phyloP scores from a whole-genome alignment of 2,329 filamentous ascomycete species.

The Chaetothyriales sp. region DNA sequence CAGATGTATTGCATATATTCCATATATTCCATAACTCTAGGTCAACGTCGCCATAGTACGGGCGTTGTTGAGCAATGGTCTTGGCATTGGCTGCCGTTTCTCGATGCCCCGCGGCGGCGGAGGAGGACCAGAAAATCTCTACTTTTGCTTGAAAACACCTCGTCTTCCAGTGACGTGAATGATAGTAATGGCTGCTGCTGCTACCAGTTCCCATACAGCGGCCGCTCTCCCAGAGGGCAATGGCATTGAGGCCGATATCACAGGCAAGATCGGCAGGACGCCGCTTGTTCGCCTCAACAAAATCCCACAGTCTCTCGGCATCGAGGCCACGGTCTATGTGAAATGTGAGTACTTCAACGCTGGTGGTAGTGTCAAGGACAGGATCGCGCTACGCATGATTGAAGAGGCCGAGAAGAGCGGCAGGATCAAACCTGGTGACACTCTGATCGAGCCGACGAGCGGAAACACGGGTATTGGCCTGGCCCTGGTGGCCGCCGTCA shows the following conservation, averaged over 20 bases:
- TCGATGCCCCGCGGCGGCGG: no score
- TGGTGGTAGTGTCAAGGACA: conserved; percentile 83
- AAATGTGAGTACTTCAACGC: conserved; percentile 92
- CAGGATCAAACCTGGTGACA: conserved; percentile 92
- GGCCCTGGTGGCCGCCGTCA: conserved; percentile 83
- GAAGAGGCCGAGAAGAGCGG: conserved; percentile 84
- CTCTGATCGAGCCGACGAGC: conserved; percentile 91
- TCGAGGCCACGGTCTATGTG: conserved; percentile 76
- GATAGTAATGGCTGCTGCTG: neutral
- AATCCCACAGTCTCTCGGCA: conserved; percentile 77
- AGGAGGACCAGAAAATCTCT: no score
- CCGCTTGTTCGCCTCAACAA: conserved; percentile 90
- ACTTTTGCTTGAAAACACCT: no score
- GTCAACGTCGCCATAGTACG: no score
- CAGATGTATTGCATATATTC: no score
- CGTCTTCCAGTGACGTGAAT: neutral
- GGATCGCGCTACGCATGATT: conserved; percentile 93
- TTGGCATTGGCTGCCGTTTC: no score
- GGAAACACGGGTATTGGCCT: conserved; percentile 96
- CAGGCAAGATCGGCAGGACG: conserved; percentile 60
- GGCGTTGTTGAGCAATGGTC: no score
- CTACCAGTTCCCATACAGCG: neutral
- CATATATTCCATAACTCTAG: no score
- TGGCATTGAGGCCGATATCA: neutral
- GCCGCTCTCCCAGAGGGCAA: neutral